Percentiles rank a stretch among this genome's conserved stretches.
phyloP scores from a whole-genome alignment of 345 rosid genomes.

The Moringa oleifera region DNA sequence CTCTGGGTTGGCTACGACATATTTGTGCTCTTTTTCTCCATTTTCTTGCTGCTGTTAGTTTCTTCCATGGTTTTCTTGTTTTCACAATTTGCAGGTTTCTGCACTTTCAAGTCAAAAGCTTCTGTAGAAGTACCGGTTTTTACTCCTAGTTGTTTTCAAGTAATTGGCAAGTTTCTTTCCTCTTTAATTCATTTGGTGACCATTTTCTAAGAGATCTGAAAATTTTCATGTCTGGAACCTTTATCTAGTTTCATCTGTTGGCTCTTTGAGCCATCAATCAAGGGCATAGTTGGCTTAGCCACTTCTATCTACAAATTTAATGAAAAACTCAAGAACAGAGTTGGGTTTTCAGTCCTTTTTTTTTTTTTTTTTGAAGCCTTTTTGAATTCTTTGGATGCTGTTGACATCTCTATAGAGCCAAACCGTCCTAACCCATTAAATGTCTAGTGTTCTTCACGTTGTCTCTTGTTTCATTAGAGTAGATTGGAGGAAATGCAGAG shows the following conservation, averaged over 20 bases:
- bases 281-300: background rate
- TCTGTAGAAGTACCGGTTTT: slow-evolving; percentile 3
- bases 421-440: no score
- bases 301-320: no score
- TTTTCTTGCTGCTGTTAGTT: slow-evolving; percentile 3
- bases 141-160: background rate
- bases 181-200: background rate
- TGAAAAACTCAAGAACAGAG: background rate
- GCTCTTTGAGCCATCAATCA: background rate
- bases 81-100: slow-evolving; percentile 31
- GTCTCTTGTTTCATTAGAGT: background rate
- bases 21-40: no score
- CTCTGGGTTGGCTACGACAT: no score
- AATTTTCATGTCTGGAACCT: background rate
- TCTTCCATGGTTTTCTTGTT: slow-evolving; percentile 15
- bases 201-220: slow-evolving; percentile 10
- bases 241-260: background rate
- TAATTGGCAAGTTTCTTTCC: slow-evolving; percentile 4
- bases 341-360: background rate
- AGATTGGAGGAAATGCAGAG: slow-evolving; percentile 54
- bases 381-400: no score
- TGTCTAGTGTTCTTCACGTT: background rate
- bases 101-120: slow-evolving; percentile 11
- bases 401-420: background rate
- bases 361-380: no score